phyloP scores from a whole-genome alignment of 768 basidiomycete species.

The Mycena filopes region DNA sequence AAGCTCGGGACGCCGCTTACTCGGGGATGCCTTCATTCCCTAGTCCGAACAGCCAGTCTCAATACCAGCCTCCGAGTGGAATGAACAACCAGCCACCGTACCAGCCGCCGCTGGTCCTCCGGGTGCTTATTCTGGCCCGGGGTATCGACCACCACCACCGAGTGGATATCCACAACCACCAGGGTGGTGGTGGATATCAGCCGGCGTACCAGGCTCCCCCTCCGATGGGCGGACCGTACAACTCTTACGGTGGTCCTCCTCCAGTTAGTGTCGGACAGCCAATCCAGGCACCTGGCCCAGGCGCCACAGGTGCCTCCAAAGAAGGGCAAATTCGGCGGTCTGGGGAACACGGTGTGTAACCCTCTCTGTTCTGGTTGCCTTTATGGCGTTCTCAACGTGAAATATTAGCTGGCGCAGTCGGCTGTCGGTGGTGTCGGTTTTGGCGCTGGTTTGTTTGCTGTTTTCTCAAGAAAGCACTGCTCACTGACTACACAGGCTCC shows the following conservation, averaged over 20 bases:
- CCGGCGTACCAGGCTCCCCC: constrained; percentile 24
- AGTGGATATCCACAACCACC: constrained; percentile 4
- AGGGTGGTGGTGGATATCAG: constrained; percentile 18
- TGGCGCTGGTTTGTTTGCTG: constrained; percentile 68
- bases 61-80: background rate
- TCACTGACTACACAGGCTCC: constrained; percentile 46
- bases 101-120: background rate
- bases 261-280: constrained; percentile 20
- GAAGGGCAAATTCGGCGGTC: constrained; percentile 62
- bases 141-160: background rate
- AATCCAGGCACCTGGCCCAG: background rate
- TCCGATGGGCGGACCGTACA: constrained; percentile 6
- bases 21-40: constrained; percentile 22
- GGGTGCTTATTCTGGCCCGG: constrained; percentile 8
- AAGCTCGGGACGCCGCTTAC: constrained; percentile 16
- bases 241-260: constrained; percentile 25
- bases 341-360: constrained; percentile 60
- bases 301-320: constrained; percentile 50
- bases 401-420: constrained; percentile 59
- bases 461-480: background rate
- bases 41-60: constrained; percentile 15
- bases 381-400: constrained; percentile 13
- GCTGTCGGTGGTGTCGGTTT: constrained; percentile 78
- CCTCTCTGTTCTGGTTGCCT: background rate
- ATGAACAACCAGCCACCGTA: too few species aligned